Evolutionary conservation across 345 rosid species (phyloP), one percentile per base, ranked within the genome.

Genomic region (Salix caprea): DNA sequence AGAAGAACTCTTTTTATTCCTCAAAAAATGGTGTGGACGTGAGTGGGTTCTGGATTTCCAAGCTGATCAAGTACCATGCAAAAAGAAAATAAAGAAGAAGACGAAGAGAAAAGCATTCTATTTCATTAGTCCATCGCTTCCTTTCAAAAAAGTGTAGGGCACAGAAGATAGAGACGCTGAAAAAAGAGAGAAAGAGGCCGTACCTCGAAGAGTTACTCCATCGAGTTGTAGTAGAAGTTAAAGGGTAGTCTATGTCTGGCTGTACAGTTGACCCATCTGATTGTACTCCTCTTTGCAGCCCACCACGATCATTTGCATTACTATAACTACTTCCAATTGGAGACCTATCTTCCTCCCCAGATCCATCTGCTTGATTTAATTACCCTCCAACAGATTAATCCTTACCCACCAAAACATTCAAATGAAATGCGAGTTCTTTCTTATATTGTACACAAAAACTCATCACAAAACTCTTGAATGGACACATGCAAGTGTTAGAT

Each of bases 161-260:
- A 4, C 40, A 19, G 21, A 18, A 34, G 28, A 19, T 4, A 40
- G 44, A 10, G 44, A 10, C 44, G 9, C 44, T 40, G 44, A 56
- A n/a, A 74, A 24, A 21, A 15, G 74, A 67, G 46, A 6, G 6
- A 54, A n/a, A 52, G 36, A 34, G 37, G 6, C 37, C 37, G 39
- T 88, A 92, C 97, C 97, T 87, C 68, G 94, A 92, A 74, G 92
- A 87, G 82, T 92, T 91, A 76, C 91, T 88, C 95, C 97, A 91
- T 5, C 86, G 86, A 76, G 89, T 83, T 23, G 79, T 76, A 50
- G 84, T 81, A 73, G 85, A 5, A 65, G 61, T 19, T 30, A 21
- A 52, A 67, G 91, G 76, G 64, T 71, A 74, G 69, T 89, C 88
- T 67, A 86, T 69, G 76, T 91, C 92, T 74, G 84, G 91, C 37